Conservation (phyloP, 2,329 filamentous ascomycete species). For the Nigrospora sphaerica region DNA sequence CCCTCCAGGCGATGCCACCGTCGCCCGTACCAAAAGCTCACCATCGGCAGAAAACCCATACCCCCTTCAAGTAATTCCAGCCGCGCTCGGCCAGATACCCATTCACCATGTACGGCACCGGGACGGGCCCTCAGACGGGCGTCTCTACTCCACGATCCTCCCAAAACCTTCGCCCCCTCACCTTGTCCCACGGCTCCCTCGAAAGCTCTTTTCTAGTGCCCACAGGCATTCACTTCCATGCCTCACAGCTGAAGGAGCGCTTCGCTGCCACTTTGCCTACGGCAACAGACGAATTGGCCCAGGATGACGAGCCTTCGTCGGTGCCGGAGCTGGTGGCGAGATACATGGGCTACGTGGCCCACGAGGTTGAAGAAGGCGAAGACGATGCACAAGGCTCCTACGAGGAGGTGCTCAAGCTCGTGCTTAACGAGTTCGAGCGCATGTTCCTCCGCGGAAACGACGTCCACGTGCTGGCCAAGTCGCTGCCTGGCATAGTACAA, state of each 20-base stretch:
- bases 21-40: too few relatives aligned
- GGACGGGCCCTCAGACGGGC: constrained; percentile 83
- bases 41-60: constrained; percentile 1
- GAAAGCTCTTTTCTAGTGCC: constrained; percentile 95
- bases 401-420: constrained; percentile 84
- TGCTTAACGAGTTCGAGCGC: constrained; percentile 93
- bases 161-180: constrained; percentile 84
- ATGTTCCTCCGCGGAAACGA: constrained; percentile 93
- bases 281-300: constrained; percentile 93
- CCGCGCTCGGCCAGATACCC: constrained; percentile 24
- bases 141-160: constrained; percentile 94
- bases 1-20: not conserved
- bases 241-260: constrained; percentile 85
- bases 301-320: constrained; percentile 98
- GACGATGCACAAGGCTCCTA: constrained; percentile 84
- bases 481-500: constrained; percentile 78
- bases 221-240: constrained; percentile 92
- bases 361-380: constrained; percentile 86
- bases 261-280: constrained; percentile 80
- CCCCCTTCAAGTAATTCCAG: constrained; percentile 20
- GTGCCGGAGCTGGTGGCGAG: constrained; percentile 85
- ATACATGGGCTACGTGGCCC: constrained; percentile 85
- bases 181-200: constrained; percentile 86
- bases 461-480: constrained; percentile 81
- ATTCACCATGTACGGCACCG: constrained; percentile 75